Evolutionary conservation across 1,284 basidiomycete genomes (phyloP).

Genomic region (Microbotryum silenes-acaulis): DNA sequence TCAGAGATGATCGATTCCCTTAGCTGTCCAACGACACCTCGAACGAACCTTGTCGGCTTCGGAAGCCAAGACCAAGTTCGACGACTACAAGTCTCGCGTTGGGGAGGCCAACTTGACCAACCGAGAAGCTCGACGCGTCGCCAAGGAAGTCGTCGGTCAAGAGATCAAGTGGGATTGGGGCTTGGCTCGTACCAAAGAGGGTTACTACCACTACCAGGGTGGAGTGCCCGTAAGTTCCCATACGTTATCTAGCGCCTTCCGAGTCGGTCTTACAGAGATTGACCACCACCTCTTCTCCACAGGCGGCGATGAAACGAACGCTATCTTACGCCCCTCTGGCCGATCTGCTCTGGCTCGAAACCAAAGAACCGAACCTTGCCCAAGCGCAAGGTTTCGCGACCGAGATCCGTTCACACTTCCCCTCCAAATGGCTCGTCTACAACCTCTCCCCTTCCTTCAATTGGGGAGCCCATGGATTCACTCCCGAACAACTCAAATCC

Average conservation of each 20-base stretch:
- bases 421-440: constrained; percentile 85
- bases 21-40: constrained; percentile 47
- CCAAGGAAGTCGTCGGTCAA: constrained; percentile 62
- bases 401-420: constrained; percentile 62
- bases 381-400: constrained; percentile 72
- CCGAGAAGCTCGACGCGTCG: constrained; percentile 61
- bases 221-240: constrained; percentile 53
- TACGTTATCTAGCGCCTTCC: no score
- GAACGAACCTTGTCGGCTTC: constrained; percentile 45
- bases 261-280: no score
- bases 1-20: background rate
- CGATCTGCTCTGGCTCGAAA: constrained; percentile 84
- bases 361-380: constrained; percentile 70
- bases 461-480: constrained; percentile 75
- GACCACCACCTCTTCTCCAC: background rate
- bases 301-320: constrained; percentile 73
- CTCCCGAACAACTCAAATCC: constrained; percentile 61
- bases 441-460: constrained; percentile 92
- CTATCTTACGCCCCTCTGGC: constrained; percentile 72
- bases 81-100: constrained; percentile 55
- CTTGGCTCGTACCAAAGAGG: constrained; percentile 74
- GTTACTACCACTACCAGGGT: constrained; percentile 83
- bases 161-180: constrained; percentile 81
- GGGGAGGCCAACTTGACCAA: constrained; percentile 57
- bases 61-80: constrained; percentile 54